Percentiles rank a stretch among this genome's conserved stretches.
Evolutionary conservation across 164 flowering plant genomes (phyloP).

Genomic region (Sedum album): DNA sequence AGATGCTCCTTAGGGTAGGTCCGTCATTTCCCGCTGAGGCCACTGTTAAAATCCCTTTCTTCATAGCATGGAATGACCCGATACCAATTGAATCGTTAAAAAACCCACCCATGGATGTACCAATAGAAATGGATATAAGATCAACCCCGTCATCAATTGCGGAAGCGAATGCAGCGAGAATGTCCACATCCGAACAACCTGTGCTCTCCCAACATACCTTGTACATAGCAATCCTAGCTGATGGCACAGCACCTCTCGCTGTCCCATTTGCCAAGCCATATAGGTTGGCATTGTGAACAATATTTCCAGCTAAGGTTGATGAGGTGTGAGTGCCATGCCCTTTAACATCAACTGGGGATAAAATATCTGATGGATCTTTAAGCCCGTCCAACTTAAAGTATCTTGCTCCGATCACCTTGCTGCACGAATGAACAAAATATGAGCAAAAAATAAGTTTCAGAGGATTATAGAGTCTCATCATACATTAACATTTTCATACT

Average conservation of each 20-base stretch:
- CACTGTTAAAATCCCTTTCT: slow-evolving; percentile 48
- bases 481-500: slow-evolving; percentile 23
- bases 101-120: slow-evolving; percentile 21
- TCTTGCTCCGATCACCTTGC: slow-evolving; percentile 67
- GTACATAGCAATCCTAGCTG: slow-evolving; percentile 72
- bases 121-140: slow-evolving; percentile 61
- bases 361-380: slow-evolving; percentile 29
- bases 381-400: slow-evolving; percentile 47
- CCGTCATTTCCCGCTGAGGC: slow-evolving; percentile 75
- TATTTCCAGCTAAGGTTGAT: slow-evolving; percentile 56
- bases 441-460: neutral
- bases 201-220: slow-evolving; percentile 57
- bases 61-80: slow-evolving; percentile 72
- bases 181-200: slow-evolving; percentile 58
- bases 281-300: slow-evolving; percentile 40
- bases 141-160: slow-evolving; percentile 84
- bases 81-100: slow-evolving; percentile 35
- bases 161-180: slow-evolving; percentile 66
- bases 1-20: slow-evolving; percentile 23
- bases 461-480: neutral
- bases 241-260: slow-evolving; percentile 68
- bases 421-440: slow-evolving; percentile 10
- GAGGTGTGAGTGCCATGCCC: slow-evolving; percentile 91
- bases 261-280: slow-evolving; percentile 63
- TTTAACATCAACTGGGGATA: slow-evolving; percentile 45